These are phyloP conservation scores for Geranium rotundifolium DNA, from an alignment of 345 rosid genomes.

Conservation along the genomic window DNA sequence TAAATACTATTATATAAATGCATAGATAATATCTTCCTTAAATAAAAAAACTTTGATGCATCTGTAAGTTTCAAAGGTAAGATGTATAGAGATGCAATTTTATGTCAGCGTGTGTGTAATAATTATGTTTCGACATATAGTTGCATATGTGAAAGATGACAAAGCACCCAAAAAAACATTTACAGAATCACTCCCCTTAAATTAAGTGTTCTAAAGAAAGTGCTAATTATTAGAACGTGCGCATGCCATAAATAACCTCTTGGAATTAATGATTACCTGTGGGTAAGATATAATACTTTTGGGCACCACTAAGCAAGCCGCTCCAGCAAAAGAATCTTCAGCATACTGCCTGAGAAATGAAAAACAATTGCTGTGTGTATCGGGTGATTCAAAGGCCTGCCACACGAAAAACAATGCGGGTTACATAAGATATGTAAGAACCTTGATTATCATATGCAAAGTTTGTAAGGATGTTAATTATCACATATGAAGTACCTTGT, in stretches of 20 bases:
- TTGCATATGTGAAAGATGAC: not conserved
- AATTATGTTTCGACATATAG: too few relatives aligned
- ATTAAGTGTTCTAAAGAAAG: not conserved
- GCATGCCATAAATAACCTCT: not conserved
- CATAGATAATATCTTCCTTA: too few relatives aligned
- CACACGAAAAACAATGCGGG: conserved; percentile 6
- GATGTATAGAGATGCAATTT: conserved; percentile 1
- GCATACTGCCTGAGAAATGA: conserved; percentile 82
- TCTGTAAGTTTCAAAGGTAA: not conserved
- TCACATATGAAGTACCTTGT: conserved; percentile 40
- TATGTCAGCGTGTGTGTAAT: not conserved
- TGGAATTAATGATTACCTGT: conserved; percentile 39
- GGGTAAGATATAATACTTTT: conserved; percentile 86
- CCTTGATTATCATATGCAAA: not conserved
- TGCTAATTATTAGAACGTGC: not conserved
- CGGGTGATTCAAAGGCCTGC: conserved; percentile 95
- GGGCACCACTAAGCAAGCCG: conserved; percentile 77
- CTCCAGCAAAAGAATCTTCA: conserved; percentile 66
- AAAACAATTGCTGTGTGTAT: conserved; percentile 74
- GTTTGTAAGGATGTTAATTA: not conserved
- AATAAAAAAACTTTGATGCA: not conserved
- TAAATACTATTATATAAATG: too few relatives aligned
- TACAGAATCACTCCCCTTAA: not conserved
- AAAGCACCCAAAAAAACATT: not conserved
- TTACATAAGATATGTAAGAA: not conserved